Percentiles rank a stretch among this genome's conserved stretches.
Evolutionary conservation across 2,329 filamentous ascomycete species (phyloP).

Genomic region (Fusarium tupiense): DNA sequence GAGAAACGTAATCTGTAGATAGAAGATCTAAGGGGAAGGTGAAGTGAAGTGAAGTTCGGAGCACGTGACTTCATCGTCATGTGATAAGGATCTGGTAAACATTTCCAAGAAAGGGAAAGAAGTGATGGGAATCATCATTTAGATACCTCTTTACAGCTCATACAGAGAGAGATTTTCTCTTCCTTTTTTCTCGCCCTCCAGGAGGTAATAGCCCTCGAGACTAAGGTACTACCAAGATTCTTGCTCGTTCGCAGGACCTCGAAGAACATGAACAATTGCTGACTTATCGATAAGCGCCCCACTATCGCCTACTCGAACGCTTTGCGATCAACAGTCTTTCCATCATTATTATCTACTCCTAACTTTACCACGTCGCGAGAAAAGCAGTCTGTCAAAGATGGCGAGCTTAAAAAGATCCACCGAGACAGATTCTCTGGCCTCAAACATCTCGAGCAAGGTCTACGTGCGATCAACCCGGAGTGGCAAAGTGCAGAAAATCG

Average conservation of each 20-base stretch:
- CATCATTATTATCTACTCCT: constrained; percentile 22
- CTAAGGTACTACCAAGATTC: not conserved
- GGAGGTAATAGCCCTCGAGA: not conserved
- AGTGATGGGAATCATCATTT: not conserved
- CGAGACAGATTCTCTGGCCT: constrained; percentile 63
- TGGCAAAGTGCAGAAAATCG: constrained; percentile 98
- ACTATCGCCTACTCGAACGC: constrained; percentile 38
- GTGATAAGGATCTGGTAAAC: not conserved
- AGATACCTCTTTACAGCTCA: not conserved
- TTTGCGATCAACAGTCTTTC: constrained; percentile 34
- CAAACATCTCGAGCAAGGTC: constrained; percentile 92
- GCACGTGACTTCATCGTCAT: constrained; percentile 6
- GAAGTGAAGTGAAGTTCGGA: not conserved
- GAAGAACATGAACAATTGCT: not conserved
- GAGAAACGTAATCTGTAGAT: not conserved
- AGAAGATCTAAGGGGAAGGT: not conserved
- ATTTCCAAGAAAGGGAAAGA: not conserved
- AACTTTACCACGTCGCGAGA: constrained; percentile 1
- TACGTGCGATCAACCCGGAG: constrained; percentile 94
- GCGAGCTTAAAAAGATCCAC: constrained; percentile 71
- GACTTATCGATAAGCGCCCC: constrained; percentile 47
- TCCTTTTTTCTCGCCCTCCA: not conserved
- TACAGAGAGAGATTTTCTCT: not conserved
- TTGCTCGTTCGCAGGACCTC: not conserved
- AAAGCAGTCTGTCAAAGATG: constrained; percentile 55